Percentiles rank a stretch among this genome's conserved stretches.
Conservation (phyloP, 208 protist species). For the Trichomonas tenax region DNA sequence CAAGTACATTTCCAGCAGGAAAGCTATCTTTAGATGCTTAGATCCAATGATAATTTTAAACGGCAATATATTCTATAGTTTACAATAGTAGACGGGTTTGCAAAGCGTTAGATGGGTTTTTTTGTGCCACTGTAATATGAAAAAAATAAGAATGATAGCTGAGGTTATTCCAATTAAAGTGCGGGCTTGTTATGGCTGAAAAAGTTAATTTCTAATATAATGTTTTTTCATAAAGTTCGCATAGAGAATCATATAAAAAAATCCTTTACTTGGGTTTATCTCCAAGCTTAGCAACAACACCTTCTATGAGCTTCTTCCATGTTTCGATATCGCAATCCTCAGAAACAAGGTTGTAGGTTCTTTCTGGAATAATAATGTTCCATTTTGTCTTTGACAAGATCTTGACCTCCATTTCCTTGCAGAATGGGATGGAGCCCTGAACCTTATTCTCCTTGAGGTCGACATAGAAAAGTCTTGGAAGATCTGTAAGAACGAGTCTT, state of each 20-base stretch:
- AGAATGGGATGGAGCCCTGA: background rate
- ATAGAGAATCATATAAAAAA: background rate
- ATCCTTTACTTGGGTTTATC: background rate
- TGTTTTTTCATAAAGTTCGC: no score
- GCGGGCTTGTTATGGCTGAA: no score
- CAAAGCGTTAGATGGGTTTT: no score
- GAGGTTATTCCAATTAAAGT: no score
- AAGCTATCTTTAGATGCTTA: no score
- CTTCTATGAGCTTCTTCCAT: background rate
- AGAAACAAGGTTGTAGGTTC: background rate
- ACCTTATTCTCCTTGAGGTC: background rate
- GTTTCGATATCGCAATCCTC: background rate
- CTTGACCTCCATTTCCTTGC: background rate
- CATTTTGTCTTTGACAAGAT: background rate
- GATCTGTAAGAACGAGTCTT: background rate
- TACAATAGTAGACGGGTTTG: no score
- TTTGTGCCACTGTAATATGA: no score
- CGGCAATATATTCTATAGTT: no score
- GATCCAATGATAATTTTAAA: no score
- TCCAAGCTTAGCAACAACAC: background rate
- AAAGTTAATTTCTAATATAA: no score
- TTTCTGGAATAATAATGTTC: background rate
- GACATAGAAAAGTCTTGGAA: background rate
- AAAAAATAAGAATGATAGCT: no score
- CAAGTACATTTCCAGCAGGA: no score